Evolutionary conservation across 2,329 filamentous ascomycete genomes (phyloP).

Genomic region (Dactylellina sp.): DNA sequence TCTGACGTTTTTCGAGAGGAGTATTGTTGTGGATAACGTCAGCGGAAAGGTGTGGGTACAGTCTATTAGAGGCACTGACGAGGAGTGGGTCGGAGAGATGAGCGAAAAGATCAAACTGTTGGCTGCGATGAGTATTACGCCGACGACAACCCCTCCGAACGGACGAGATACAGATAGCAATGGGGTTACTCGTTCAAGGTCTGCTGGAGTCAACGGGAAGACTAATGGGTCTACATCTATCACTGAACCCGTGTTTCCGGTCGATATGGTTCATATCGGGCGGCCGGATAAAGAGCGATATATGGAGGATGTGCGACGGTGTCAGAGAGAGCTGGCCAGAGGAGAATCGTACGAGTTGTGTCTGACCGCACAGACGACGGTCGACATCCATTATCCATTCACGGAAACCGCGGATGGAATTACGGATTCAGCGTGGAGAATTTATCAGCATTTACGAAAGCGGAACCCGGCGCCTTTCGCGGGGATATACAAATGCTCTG

Average conservation of each 20-base stretch:
- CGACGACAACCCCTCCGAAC: conserved; percentile 58
- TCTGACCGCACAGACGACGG: conserved; percentile 61
- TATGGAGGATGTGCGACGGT: conserved; percentile 62
- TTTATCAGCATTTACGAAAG: conserved; percentile 77
- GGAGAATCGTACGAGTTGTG: conserved; percentile 65
- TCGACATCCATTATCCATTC: conserved; percentile 60
- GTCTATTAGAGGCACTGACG: conserved; percentile 68
- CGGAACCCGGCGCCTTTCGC: conserved; percentile 86
- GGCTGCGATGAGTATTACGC: conserved; percentile 59
- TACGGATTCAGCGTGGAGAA: conserved; percentile 71
- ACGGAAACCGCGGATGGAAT: conserved; percentile 62
- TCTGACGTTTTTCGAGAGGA: conserved; percentile 80
- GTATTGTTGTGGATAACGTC: conserved; percentile 80
- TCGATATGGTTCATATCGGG: conserved; percentile 29
- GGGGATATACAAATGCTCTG: conserved; percentile 79
- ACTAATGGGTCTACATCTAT: neutral
- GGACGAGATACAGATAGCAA: neutral
- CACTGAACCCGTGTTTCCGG: conserved; percentile 29
- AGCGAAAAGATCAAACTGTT: conserved; percentile 60
- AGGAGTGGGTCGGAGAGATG: conserved; percentile 68
- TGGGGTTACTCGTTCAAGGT: conserved; percentile 6
- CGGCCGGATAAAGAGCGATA: conserved; percentile 60
- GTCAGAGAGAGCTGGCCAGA: conserved; percentile 63
- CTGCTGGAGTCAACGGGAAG: neutral
- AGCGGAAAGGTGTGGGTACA: conserved; percentile 75